Base-by-base conservation (phyloP, 768 basidiomycete species). In the Termitomyces sp. region DNA sequence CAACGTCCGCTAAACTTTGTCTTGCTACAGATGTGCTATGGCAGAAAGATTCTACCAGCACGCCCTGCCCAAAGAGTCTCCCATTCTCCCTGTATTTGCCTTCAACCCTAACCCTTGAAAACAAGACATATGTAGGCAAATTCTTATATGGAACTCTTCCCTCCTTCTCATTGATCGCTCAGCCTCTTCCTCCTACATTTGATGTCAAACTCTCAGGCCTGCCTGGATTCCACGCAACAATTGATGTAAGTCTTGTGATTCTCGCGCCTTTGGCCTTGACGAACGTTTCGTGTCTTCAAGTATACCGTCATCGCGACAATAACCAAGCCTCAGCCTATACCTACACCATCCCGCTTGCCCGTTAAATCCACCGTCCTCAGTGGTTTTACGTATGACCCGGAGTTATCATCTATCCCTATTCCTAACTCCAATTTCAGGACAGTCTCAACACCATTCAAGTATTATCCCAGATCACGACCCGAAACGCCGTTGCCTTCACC, bases 111-210 rank as follows among this genome's bases (percentile, higher is more conserved):
- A 69, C 73, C 1, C 79, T 83, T 56, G 82, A 84, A 34, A 81
- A 77, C 29, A 79, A 77, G 54, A 81, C 76, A 6, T 89, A 87
- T 76, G 89, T 91, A 77, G 53, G 51, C 63, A 15, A 5, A 29
- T 15, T 2, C 38, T 48, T 42, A 32, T 50, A 38, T 31, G 37
- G 49, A 31, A 59, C 5, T 42, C 61, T 29, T 29, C 31, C 17
- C 15, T 20, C 61, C 42, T 63, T 32, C 54, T 38, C n/a, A n/a
- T 57, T 12, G 4, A 45, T 47, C 31, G 50, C 59, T 37, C 58
- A 91, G 89, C 78, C 84, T 48, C 76, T 92, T 29, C 90, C 90
- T 25, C 91, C 90, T 0, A 88, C 84, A 12, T 87, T 85, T 63
- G 77, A 84, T 60, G 84, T 87, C 15, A 87, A 86, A 63, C 75